A percentile compares a stretch with the other conserved stretches of the same genome.
These are phyloP conservation scores for Psidium friedrichsthalianum DNA, from an alignment of 345 rosid species.

Conservation along the genomic window DNA sequence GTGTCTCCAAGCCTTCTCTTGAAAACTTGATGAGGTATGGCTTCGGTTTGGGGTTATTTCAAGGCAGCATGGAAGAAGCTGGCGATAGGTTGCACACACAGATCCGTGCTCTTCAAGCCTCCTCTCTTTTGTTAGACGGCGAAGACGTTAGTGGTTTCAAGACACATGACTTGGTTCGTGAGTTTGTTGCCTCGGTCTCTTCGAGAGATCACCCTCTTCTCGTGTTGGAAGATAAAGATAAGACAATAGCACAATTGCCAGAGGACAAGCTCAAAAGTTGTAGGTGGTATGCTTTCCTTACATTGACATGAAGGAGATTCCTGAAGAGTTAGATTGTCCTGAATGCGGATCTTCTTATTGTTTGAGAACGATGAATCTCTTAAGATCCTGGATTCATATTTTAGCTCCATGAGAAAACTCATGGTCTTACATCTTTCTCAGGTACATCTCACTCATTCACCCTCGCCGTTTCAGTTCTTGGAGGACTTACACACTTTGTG, in stretches of 20 bases:
- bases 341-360: not conserved
- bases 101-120: accelerated
- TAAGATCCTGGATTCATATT: not conserved
- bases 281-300: not conserved
- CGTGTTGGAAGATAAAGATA: not conserved
- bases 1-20: accelerated
- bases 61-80: accelerated
- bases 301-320: not conserved
- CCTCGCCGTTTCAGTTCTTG: not conserved
- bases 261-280: not conserved
- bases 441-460: not conserved
- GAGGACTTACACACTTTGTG: not conserved
- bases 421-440: not conserved
- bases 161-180: not conserved
- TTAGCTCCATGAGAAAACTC: not conserved
- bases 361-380: not conserved
- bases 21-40: not conserved
- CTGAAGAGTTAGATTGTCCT: not conserved
- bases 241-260: not conserved
- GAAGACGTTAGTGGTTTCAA: not conserved
- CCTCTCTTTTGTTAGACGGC: not conserved
- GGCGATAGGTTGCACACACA: accelerated
- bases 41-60: accelerated
- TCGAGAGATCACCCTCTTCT: not conserved
- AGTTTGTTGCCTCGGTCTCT: not conserved